A percentile compares a stretch with the other conserved stretches of the same genome.
Evolutionary conservation across 768 basidiomycete species (phyloP).

Genomic region (Mycena haematopus): DNA sequence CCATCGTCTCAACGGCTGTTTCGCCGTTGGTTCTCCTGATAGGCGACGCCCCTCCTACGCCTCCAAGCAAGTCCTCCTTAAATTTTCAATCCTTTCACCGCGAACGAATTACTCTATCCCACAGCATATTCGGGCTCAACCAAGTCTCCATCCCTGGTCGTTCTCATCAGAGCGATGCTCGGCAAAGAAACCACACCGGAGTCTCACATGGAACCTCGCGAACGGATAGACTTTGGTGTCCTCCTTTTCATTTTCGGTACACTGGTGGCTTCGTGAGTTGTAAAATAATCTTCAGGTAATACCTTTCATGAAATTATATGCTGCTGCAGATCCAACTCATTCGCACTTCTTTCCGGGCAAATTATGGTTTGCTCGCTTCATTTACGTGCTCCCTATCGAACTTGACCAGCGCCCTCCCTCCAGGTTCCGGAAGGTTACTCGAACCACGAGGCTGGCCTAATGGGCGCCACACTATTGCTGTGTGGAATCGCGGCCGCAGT

Average conservation of each 20-base stretch:
- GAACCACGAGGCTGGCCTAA: constrained; percentile 62
- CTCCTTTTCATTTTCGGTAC: constrained; percentile 65
- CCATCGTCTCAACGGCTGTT: constrained; percentile 67
- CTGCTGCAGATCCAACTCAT: constrained; percentile 57
- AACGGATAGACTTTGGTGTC: constrained; percentile 74
- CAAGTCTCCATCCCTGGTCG: constrained; percentile 53
- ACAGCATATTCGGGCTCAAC: constrained; percentile 71
- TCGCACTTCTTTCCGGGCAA: constrained; percentile 70
- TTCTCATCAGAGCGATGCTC: constrained; percentile 57
- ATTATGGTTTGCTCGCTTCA: constrained; percentile 53
- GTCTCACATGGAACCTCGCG: constrained; percentile 63
- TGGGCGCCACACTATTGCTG: constrained; percentile 70
- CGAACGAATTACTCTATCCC: constrained; percentile 13
- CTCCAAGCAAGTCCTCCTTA: constrained; percentile 70
- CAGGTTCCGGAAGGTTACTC: constrained; percentile 80
- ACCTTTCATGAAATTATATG: neutral
- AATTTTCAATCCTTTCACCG: neutral
- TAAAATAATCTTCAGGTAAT: neutral
- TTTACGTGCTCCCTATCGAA: neutral
- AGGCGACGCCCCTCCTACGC: constrained; percentile 65
- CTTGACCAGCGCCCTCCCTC: constrained; percentile 28
- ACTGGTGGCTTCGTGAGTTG: constrained; percentile 65
- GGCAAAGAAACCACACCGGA: constrained; percentile 51
- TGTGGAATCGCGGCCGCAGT: constrained; percentile 74
- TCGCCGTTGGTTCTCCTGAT: constrained; percentile 66